Evolutionary conservation across 2,329 filamentous ascomycete species (phyloP).

Genomic region (Venturia pyrina): DNA sequence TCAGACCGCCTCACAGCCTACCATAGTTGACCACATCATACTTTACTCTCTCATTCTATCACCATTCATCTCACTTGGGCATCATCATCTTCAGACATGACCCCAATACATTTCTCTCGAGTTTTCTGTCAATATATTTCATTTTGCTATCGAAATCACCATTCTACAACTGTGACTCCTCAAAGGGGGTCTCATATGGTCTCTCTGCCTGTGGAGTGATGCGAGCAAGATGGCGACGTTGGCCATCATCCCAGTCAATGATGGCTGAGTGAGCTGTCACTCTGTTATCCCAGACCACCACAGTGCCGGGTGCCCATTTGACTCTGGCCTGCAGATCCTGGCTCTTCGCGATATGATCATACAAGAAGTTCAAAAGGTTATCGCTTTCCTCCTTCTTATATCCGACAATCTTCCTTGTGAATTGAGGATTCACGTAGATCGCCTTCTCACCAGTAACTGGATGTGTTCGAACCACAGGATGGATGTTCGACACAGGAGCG

Average conservation of each 20-base stretch:
- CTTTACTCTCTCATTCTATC: not conserved
- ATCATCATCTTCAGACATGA: not conserved
- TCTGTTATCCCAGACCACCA: constrained; percentile 73
- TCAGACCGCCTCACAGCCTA: not conserved
- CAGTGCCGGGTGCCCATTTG: constrained; percentile 69
- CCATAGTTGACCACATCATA: no score
- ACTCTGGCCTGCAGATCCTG: constrained; percentile 65
- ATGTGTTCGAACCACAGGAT: constrained; percentile 73
- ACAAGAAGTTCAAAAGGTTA: constrained; percentile 64
- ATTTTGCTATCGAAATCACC: not conserved
- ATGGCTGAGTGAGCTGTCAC: constrained; percentile 70
- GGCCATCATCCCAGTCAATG: constrained; percentile 71
- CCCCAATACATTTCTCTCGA: not conserved
- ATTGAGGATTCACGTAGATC: constrained; percentile 73
- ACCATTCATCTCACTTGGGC: not conserved
- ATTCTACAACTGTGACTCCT: constrained; percentile 17
- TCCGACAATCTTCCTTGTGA: constrained; percentile 71
- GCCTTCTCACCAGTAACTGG: constrained; percentile 77
- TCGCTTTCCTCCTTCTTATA: constrained; percentile 84
- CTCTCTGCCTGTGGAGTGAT: constrained; percentile 75
- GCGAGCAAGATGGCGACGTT: constrained; percentile 67
- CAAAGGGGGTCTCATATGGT: constrained; percentile 56
- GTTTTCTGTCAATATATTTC: not conserved
- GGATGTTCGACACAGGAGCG: constrained; percentile 63
- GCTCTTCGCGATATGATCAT: constrained; percentile 61